Base-by-base conservation (phyloP, 208 protist species). In the Leishmania arabica region DNA sequence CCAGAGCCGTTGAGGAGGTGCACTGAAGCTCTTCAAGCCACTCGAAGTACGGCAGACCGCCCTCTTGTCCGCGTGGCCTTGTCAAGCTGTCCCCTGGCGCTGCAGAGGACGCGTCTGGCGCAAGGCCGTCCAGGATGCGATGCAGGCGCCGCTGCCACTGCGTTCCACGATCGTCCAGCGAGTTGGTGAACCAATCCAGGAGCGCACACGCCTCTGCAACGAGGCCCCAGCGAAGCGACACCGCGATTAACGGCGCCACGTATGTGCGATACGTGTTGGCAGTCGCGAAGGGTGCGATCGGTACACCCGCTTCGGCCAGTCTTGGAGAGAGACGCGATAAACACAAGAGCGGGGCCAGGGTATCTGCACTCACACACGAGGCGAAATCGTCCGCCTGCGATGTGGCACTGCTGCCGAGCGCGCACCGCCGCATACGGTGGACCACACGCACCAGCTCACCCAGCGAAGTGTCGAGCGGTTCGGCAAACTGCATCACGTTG, bases 91-190 rank as follows among this genome's bases (percentile, higher is more conserved):
- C 42, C 74, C 1, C 74, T 66, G 15, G 24, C 8, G 58, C 27
- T 27, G 58, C 9, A 64, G 27, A 34, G 58, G 58, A 27, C 58
- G 58, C 37, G 62, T 37, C 40, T 49, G 3, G 47, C 56, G 45
- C 58, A 37, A 54, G 13, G 17, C 51, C 24, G 40, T 42, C 40
- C n/a, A 60, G 27, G 8, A 80, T 47, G 11, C 47, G 11, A n/a
- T 58, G 80, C 60, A 87, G 62, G 21, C 84, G 75, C 51, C 24
- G 51, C 72, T 45, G 70, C 84, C 84, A 88, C 54, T 49, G 76
- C 54, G 53, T 71, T 49, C 68, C 76, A 60, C 65, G 81, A 5
- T 56, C 60, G 54, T 88, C 84, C 8, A 84, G 40, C 21, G 9
- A 73, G 31, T 72, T 56, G 21, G 42, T 17, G 37, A 66, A 74